Evolutionary conservation across 306 rosid genomes (phyloP), one percentile per base, ranked within the genome.

Genomic region (Quercus engelmannii): DNA sequence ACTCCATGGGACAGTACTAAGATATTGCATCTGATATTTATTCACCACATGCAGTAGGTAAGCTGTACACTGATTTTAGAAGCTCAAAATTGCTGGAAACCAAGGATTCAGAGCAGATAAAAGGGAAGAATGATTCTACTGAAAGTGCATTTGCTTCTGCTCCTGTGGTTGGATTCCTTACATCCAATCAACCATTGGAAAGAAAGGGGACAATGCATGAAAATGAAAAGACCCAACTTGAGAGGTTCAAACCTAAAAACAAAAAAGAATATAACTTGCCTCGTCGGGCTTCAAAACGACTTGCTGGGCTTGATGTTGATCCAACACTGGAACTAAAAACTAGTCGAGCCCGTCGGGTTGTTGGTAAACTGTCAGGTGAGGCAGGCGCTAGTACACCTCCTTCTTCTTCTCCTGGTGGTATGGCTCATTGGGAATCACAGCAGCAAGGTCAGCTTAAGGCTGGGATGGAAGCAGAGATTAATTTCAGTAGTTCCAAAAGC

Each of bases 221-320:
- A 74, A 73, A 78, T 78, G 77, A 57, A 74, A 86, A 81, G 51
- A 54, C 69, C 59, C 79, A 74, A 67, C 77, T 78, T 41, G 71
- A 43, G 49, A 69, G 57, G 77, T 51, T 75, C 76, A 88, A 74
- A 70, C 55, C 75, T 64, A 86, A 80, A 77, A 84, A 75, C 61
- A 84, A 82, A 78, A 86, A 87, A 76, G 91, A 83, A 58, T 49
- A 71, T 55, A 84, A 78, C 76, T 61, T 92, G 80, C 98, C 96
- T 61, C 88, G 93, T 3, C 97, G 99, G 51, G 81, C 89, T 69
- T 95, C 99, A 41, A 95, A 91, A 86, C 92, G 99, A 78, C 86
- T 95, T 75, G 98, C 99, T 83, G 98, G 96, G 69, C 86, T 91
- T 80, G 83, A 88, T 82, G 78, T 79, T 80, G 99, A 85, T 79